Conservation (phyloP, 2,329 filamentous ascomycete species). For the Monosporascus cannonballus region DNA sequence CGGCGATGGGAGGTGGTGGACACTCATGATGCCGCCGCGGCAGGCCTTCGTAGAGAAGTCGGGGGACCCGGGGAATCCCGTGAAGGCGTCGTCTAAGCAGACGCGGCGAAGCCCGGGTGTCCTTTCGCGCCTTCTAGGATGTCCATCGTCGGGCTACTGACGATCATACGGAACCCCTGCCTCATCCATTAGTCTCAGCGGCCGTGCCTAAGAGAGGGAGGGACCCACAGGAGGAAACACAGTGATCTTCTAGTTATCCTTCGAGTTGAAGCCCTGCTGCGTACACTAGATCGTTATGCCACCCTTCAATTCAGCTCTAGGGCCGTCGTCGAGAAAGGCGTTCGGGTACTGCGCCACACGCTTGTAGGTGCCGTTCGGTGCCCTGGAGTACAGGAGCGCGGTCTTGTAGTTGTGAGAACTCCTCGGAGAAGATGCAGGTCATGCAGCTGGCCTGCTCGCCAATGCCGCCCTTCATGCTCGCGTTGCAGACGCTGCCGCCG, state of each 20-base stretch:
- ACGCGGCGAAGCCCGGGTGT: conserved; percentile 29
- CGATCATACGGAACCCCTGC: conserved; percentile 36
- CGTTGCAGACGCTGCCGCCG: conserved; percentile 13
- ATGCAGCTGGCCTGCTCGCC: conserved; percentile 11
- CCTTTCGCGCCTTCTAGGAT: conserved; percentile 17
- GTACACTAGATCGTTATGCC: conserved; percentile 11
- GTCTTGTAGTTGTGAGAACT: conserved; percentile 10
- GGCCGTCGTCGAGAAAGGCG: conserved; percentile 7
- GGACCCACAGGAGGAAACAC: conserved; percentile 29
- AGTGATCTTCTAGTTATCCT: conserved; percentile 27
- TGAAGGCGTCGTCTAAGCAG: conserved; percentile 29
- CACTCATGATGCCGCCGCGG: conserved; percentile 31
- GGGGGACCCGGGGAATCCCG: conserved; percentile 28
- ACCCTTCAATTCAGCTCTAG: conserved; percentile 6
- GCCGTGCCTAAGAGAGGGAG: too few relatives aligned
- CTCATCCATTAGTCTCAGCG: too few relatives aligned
- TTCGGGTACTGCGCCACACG: conserved; percentile 6
- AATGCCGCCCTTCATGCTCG: conserved; percentile 11
- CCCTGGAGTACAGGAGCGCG: conserved; percentile 7
- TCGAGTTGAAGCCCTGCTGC: conserved; percentile 7
- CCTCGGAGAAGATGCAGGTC: conserved; percentile 7
- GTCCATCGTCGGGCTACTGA: conserved; percentile 21
- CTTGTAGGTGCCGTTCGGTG: conserved; percentile 9
- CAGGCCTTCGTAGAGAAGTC: conserved; percentile 31
- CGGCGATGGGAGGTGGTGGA: conserved; percentile 28